Conservation (phyloP, 78 protist species). For the Dictyostelium firmibasis region DNA sequence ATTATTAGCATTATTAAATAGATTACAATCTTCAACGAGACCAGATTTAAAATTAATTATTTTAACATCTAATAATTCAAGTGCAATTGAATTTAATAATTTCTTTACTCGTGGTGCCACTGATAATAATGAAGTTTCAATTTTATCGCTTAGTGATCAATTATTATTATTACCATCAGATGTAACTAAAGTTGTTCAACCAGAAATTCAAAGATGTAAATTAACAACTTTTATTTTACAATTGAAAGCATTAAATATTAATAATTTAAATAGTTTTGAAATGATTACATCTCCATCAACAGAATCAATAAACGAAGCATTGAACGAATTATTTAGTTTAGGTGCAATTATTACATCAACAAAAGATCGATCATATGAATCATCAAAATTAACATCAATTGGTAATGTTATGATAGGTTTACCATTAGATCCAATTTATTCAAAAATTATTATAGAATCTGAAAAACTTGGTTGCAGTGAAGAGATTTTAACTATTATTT, state of each 20-base stretch:
- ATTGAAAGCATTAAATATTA: slow-evolving; percentile 88
- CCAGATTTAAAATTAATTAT: slow-evolving; percentile 89
- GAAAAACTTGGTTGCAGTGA: slow-evolving; percentile 81
- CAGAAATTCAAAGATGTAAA: slow-evolving; percentile 90
- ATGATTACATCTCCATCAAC: slow-evolving; percentile 92
- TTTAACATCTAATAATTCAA: slow-evolving; percentile 92
- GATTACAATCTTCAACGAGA: slow-evolving; percentile 7
- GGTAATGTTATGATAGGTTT: slow-evolving; percentile 89
- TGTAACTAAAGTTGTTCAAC: slow-evolving; percentile 86
- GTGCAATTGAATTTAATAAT: slow-evolving; percentile 76
- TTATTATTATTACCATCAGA: slow-evolving; percentile 71
- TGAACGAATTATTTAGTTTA: slow-evolving; percentile 7
- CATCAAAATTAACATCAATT: slow-evolving; percentile 64
- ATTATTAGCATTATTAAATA: slow-evolving; percentile 84
- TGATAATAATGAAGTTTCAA: slow-evolving; percentile 88
- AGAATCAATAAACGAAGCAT: slow-evolving; percentile 45
- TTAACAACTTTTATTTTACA: slow-evolving; percentile 83
- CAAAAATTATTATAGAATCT: slow-evolving; percentile 72
- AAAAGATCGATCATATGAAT: slow-evolving; percentile 51
- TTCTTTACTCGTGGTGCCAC: slow-evolving; percentile 89
- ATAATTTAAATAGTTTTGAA: slow-evolving; percentile 85
- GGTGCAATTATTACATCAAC: slow-evolving; percentile 74
- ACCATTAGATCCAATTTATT: slow-evolving; percentile 84
- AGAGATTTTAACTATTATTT: slow-evolving; percentile 82
- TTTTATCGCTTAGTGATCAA: slow-evolving; percentile 87